Conservation (phyloP, 2,329 filamentous ascomycete species). For the Hypoxylon sp. region DNA sequence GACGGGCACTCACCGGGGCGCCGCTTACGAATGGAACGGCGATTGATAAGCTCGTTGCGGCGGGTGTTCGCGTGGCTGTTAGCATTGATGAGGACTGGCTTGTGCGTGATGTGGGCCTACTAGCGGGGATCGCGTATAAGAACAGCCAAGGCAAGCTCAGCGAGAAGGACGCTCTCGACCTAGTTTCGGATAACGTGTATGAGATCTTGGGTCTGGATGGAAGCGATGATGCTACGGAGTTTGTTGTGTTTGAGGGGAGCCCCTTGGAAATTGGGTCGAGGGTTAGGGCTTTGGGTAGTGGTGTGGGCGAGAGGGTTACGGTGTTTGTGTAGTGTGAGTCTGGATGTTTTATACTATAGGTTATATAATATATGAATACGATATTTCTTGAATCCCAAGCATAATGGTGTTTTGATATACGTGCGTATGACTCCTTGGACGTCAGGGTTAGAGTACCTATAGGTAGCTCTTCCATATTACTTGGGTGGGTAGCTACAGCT, state of each 20-base stretch:
- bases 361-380: too few species aligned
- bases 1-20: constrained; percentile 73
- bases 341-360: not conserved
- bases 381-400: too few species aligned
- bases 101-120: constrained; percentile 70
- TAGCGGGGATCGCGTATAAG: constrained; percentile 71
- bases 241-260: constrained; percentile 74
- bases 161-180: constrained; percentile 68
- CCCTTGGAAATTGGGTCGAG: constrained; percentile 72
- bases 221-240: constrained; percentile 60
- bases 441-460: too few species aligned
- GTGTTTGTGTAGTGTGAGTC: constrained; percentile 54
- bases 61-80: constrained; percentile 71
- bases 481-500: too few species aligned
- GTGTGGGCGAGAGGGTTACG: constrained; percentile 55
- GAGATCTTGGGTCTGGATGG: constrained; percentile 67
- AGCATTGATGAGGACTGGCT: constrained; percentile 75
- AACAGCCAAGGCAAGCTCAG: constrained; percentile 70
- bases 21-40: constrained; percentile 76
- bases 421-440: too few species aligned
- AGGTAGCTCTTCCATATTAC: too few species aligned
- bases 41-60: constrained; percentile 69
- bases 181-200: constrained; percentile 71
- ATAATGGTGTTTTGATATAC: too few species aligned
- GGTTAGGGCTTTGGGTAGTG: constrained; percentile 68